Conservation (phyloP, 2,329 filamentous ascomycete genomes). For the Cryphonectria carpinicola region DNA sequence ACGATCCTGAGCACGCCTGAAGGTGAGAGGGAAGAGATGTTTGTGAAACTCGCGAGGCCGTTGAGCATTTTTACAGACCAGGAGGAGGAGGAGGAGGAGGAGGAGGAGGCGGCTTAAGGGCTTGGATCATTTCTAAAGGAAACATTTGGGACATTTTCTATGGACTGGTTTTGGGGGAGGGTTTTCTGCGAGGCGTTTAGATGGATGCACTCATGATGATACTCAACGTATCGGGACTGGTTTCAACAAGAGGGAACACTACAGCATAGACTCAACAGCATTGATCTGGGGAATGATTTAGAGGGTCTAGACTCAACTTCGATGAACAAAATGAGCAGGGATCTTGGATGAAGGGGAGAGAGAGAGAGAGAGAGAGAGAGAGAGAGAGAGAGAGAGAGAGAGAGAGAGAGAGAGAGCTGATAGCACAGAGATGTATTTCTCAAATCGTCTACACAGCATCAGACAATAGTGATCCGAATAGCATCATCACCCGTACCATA, state of each 20-base stretch:
- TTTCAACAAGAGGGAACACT: constrained; percentile 26
- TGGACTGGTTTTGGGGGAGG: background rate
- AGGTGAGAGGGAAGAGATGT: constrained; percentile 91
- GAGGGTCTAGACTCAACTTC: constrained; percentile 21
- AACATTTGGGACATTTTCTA: background rate
- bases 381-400: background rate
- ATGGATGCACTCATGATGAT: constrained; percentile 31
- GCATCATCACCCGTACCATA: background rate
- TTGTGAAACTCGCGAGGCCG: constrained; percentile 69
- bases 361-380: background rate
- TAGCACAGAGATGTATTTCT: background rate
- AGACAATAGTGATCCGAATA: background rate
- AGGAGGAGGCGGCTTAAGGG: background rate
- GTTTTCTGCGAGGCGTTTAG: constrained; percentile 9
- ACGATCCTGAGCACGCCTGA: constrained; percentile 80
- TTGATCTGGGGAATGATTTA: constrained; percentile 13
- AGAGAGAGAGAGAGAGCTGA: background rate
- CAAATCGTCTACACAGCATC: background rate
- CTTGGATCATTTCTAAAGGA: background rate
- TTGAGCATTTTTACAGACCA: constrained; percentile 52
- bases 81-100: constrained; percentile 13
- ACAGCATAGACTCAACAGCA: constrained; percentile 33
- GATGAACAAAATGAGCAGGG: background rate
- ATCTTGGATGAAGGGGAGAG: too few relatives aligned
- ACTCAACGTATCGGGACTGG: constrained; percentile 34